Conservation (phyloP, 805 yeast genomes). For the Komagataella mondaviorum region DNA sequence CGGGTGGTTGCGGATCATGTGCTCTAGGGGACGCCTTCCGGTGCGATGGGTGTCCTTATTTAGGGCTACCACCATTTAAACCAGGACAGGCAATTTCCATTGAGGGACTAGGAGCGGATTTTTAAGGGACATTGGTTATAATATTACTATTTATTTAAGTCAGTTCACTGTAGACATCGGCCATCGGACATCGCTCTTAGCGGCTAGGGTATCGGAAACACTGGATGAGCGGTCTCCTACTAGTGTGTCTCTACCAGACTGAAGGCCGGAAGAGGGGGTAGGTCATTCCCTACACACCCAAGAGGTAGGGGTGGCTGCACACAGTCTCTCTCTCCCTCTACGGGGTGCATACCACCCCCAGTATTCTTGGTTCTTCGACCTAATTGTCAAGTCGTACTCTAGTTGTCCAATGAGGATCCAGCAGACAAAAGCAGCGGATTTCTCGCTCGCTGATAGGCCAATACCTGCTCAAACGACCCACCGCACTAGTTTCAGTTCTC, state of each 20-base stretch:
- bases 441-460: neutral
- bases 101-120: conserved; percentile 66
- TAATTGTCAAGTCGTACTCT: neutral
- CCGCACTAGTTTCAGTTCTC: neutral
- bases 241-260: neutral
- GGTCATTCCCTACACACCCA: neutral
- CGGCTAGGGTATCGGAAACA: neutral
- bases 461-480: neutral
- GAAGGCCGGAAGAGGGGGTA: neutral
- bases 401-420: neutral
- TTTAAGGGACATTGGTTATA: conserved; percentile 18
- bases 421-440: neutral
- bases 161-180: neutral
- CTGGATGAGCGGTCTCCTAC: too few relatives aligned
- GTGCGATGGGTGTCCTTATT: conserved; percentile 95
- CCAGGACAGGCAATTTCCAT: conserved; percentile 87
- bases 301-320: neutral
- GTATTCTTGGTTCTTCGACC: neutral
- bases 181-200: neutral
- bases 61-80: conserved; percentile 95
- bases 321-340: neutral
- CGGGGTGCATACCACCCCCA: neutral
- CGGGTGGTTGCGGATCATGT: conserved; percentile 97
- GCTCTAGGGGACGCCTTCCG: conserved; percentile 96
- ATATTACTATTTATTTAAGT: too few relatives aligned